Conservation (phyloP, 192 early-diverging fungal species). For the Dimargaris cristalligena region DNA sequence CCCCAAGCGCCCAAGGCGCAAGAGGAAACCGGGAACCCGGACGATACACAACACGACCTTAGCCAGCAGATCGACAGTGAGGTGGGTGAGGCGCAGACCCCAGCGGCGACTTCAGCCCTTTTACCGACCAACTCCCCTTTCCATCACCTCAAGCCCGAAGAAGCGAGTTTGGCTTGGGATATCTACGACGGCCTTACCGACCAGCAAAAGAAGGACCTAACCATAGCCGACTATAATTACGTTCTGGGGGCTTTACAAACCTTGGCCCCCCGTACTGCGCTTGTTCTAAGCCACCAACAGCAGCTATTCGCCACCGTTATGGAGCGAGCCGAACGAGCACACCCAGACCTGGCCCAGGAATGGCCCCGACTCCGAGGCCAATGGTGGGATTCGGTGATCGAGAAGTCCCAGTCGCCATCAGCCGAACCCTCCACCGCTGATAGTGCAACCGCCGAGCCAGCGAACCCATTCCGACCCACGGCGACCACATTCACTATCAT, state of each 20-base stretch:
- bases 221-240: not conserved
- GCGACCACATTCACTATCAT: not conserved
- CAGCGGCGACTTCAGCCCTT: no score
- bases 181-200: not conserved
- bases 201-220: not conserved
- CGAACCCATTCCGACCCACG: not conserved
- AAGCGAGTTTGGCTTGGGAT: not conserved
- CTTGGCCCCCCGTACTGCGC: not conserved
- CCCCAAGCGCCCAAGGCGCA: no score
- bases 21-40: no score
- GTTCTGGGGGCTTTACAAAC: not conserved
- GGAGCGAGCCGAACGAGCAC: not conserved
- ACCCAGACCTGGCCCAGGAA: not conserved
- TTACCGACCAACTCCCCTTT: not conserved
- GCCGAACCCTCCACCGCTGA: not conserved
- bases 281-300: not conserved
- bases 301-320: not conserved
- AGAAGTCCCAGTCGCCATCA: not conserved
- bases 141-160: not conserved
- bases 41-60: no score
- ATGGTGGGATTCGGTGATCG: not conserved
- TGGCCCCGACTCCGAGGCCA: not conserved
- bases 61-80: no score
- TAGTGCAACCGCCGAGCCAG: not conserved
- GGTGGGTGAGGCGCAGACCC: no score